Percentiles rank a stretch among this genome's conserved stretches.
These are phyloP conservation scores for Nannochloropsis granulata DNA, from an alignment of 108 stramenopile genomes.

Conservation along the genomic window DNA sequence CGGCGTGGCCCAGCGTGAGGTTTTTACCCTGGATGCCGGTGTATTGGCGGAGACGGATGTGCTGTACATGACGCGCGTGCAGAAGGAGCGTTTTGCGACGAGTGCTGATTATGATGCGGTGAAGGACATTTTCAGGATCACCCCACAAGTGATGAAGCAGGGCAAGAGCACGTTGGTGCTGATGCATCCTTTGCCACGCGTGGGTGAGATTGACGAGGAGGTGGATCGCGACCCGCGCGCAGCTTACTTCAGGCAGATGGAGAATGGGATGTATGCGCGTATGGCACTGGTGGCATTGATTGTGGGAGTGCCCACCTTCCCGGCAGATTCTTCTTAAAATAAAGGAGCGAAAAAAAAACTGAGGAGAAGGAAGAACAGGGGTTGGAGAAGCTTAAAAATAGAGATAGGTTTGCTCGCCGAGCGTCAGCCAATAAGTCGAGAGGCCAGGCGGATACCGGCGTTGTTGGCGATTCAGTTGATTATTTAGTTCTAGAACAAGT, in stretches of 20 bases:
- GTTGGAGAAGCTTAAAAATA: background rate
- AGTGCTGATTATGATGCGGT: slow-evolving; percentile 60
- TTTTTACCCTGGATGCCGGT: background rate
- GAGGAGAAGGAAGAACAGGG: background rate
- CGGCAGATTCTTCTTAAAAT: no score
- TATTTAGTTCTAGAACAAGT: no score
- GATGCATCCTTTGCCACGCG: slow-evolving; percentile 78
- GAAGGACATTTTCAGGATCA: slow-evolving; percentile 66
- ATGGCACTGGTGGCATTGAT: slow-evolving; percentile 82
- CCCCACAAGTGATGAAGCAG: slow-evolving; percentile 48
- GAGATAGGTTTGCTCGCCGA: background rate
- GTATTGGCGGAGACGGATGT: slow-evolving; percentile 61
- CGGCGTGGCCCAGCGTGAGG: background rate
- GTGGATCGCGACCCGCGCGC: slow-evolving; percentile 84
- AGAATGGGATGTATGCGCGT: slow-evolving; percentile 93
- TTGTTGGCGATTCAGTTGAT: background rate
- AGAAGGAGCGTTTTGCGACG: slow-evolving; percentile 77
- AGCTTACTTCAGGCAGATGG: slow-evolving; percentile 97
- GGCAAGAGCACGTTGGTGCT: slow-evolving; percentile 65
- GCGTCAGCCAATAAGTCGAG: background rate
- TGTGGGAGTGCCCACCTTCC: slow-evolving; percentile 21
- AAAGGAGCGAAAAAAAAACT: no score
- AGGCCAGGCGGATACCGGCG: background rate
- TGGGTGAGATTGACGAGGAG: slow-evolving; percentile 77
- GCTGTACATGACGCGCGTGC: slow-evolving; percentile 88